A percentile compares a stretch with the other conserved stretches of the same genome.
Conservation (phyloP, 768 basidiomycete genomes). For the Cystoderma amianthinum region DNA sequence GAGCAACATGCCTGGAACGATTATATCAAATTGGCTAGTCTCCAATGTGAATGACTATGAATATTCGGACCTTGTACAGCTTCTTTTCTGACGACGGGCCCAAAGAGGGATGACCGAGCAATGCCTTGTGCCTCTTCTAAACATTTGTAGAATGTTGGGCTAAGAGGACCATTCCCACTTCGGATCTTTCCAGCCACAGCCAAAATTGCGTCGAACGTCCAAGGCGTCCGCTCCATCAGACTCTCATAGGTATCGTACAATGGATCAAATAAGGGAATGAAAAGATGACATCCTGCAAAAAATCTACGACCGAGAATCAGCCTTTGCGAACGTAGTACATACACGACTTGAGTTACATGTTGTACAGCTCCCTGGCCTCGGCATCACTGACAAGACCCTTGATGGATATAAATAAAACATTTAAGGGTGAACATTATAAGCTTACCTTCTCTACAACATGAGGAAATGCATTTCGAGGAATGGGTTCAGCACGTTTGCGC, state of each 20-base stretch:
- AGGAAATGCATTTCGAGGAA: slow-evolving; percentile 80
- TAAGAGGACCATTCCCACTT: slow-evolving; percentile 82
- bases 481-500: slow-evolving; percentile 78
- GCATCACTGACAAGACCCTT: slow-evolving; percentile 80
- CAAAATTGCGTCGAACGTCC: slow-evolving; percentile 92
- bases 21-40: slow-evolving; percentile 7
- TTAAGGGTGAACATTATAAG: not conserved
- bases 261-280: slow-evolving; percentile 93
- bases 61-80: slow-evolving; percentile 73
- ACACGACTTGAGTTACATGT: slow-evolving; percentile 53
- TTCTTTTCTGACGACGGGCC: slow-evolving; percentile 90
- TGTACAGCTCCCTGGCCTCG: slow-evolving; percentile 87
- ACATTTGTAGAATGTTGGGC: slow-evolving; percentile 82
- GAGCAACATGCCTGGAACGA: slow-evolving; percentile 70
- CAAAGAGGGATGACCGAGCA: slow-evolving; percentile 88
- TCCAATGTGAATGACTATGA: slow-evolving; percentile 8
- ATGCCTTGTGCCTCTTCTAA: slow-evolving; percentile 95
- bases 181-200: slow-evolving; percentile 90
- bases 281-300: slow-evolving; percentile 93
- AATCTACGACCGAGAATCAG: slow-evolving; percentile 46
- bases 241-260: slow-evolving; percentile 90
- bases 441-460: slow-evolving; percentile 82
- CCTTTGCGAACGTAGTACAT: not conserved
- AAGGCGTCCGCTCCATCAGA: slow-evolving; percentile 87
- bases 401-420: slow-evolving; percentile 1